Percentiles rank a stretch among this genome's conserved stretches.
These are phyloP conservation scores for Calophaca sinica DNA, from an alignment of 306 rosid species.

Conservation along the genomic window DNA sequence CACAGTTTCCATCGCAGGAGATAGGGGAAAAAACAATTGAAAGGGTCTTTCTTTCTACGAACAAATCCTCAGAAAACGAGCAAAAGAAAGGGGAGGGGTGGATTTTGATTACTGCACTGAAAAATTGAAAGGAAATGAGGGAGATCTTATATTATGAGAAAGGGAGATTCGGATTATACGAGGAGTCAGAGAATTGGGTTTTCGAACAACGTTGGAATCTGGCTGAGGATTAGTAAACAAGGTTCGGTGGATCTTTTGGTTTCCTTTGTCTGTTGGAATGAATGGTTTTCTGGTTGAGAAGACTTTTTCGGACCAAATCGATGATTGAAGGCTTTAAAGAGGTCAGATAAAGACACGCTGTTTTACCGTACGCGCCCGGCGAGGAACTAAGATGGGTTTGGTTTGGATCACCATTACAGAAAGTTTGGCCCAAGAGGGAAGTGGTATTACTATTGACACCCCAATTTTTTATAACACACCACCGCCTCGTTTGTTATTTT, in stretches of 20 bases:
- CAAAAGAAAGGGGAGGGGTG: not conserved
- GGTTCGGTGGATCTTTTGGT: constrained; percentile 23
- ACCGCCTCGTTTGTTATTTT: too few species aligned
- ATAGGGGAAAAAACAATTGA: not conserved
- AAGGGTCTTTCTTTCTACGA: constrained; percentile 22
- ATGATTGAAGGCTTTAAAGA: too few species aligned
- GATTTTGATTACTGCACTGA: not conserved
- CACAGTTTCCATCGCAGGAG: constrained; percentile 64
- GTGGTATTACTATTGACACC: too few species aligned
- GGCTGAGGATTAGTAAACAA: not conserved
- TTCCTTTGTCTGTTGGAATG: not conserved
- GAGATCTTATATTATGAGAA: not conserved
- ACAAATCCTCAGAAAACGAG: constrained; percentile 18
- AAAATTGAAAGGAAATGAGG: not conserved
- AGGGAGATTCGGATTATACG: constrained; percentile 28
- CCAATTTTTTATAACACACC: too few species aligned
- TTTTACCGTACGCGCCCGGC: too few species aligned
- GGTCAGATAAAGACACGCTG: too few species aligned
- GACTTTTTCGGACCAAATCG: constrained; percentile 13
- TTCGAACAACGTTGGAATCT: not conserved
- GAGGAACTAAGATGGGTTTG: too few species aligned
- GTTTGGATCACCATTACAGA: too few species aligned
- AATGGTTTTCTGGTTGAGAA: constrained; percentile 29
- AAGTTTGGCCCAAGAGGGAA: too few species aligned
- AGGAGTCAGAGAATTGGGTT: not conserved